phyloP scores from a whole-genome alignment of 2,329 filamentous ascomycete species.

The Exophiala dermatitidis region DNA sequence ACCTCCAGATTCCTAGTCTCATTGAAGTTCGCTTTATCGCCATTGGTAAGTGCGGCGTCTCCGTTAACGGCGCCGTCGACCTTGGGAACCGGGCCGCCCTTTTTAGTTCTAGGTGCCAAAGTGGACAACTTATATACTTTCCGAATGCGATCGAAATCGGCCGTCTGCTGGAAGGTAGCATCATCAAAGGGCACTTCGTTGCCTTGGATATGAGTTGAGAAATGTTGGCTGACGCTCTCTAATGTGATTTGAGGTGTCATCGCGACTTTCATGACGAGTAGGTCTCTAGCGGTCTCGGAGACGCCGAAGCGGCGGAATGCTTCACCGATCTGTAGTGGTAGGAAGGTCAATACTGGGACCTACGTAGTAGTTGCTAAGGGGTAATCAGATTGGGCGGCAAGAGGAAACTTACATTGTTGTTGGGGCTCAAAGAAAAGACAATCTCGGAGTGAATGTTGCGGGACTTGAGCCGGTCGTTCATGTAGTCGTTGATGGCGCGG shows the following conservation, averaged over 20 bases:
- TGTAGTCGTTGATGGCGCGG: constrained; percentile 62
- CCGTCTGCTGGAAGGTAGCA: constrained; percentile 49
- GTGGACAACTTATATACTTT: constrained; percentile 79
- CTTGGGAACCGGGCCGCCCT: too few relatives aligned
- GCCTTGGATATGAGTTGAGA: constrained; percentile 57
- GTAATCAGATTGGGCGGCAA: constrained; percentile 39
- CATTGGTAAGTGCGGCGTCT: constrained; percentile 1
- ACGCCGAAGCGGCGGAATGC: constrained; percentile 86
- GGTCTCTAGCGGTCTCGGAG: constrained; percentile 57
- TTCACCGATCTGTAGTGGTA: constrained; percentile 65
- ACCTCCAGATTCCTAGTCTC: constrained; percentile 56
- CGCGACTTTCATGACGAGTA: constrained; percentile 78
- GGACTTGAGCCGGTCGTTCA: constrained; percentile 60
- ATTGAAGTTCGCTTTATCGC: background rate
- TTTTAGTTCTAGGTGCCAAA: background rate
- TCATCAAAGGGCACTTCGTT: constrained; percentile 55
- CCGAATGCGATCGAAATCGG: constrained; percentile 62
- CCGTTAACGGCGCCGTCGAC: background rate
- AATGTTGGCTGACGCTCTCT: constrained; percentile 52
- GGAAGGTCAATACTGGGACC: background rate
- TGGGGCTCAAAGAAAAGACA: constrained; percentile 70
- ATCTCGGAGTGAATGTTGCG: constrained; percentile 85
- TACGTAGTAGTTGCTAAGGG: constrained; percentile 1
- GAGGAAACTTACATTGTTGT: constrained; percentile 55
- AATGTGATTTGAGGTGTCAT: constrained; percentile 43